Conservation (phyloP, 2,329 filamentous ascomycete species). For the Pseudogymnoascus sp. region DNA sequence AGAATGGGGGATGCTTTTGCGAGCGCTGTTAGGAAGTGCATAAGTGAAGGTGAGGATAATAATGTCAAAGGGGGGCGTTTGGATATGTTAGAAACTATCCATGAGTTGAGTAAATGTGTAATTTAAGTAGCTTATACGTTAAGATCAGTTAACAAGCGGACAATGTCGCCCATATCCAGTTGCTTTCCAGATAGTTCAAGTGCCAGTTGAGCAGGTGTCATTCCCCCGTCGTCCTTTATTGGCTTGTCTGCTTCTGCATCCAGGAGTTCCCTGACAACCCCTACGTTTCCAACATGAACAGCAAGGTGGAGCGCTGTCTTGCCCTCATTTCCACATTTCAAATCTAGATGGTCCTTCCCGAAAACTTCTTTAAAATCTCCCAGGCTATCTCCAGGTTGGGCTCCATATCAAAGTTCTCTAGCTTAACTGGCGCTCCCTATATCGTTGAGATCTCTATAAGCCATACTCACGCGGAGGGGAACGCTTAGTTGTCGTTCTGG, state of each 20-base stretch:
- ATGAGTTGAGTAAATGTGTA: not conserved
- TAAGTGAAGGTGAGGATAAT: not conserved
- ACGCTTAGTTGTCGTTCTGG: not conserved
- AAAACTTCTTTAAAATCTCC: not conserved
- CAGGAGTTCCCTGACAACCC: not conserved
- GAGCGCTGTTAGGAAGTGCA: not conserved
- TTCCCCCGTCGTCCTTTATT: not conserved
- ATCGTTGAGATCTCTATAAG: not conserved
- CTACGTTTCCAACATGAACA: not conserved
- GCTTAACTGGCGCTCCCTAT: not conserved
- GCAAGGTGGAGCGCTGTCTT: not conserved
- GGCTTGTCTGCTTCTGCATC: not conserved
- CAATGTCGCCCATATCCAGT: not conserved
- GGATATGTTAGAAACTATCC: not conserved
- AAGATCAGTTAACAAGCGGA: not conserved
- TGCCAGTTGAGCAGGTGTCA: not conserved
- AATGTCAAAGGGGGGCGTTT: not conserved
- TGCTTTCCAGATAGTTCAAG: not conserved
- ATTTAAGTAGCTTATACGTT: not conserved
- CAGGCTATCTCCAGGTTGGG: not conserved
- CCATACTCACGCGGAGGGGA: not conserved
- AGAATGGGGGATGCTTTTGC: not conserved
- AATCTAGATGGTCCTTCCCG: not conserved
- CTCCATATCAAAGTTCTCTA: not conserved
- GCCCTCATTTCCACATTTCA: not conserved